phyloP scores from a whole-genome alignment of 345 rosid species.

The Kandelia obovata region DNA sequence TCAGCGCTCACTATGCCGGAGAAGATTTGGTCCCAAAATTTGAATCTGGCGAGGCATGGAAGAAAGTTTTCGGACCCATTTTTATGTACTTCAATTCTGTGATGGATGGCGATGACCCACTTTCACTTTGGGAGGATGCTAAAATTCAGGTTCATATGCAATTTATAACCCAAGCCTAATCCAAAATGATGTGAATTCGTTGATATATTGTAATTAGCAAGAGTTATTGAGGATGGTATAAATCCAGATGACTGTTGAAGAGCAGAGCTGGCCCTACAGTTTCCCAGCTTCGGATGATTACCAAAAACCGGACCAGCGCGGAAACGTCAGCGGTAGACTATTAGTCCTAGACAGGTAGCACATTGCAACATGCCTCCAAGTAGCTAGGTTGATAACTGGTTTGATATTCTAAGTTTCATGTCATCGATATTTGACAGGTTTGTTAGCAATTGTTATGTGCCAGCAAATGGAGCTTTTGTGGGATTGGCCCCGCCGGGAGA shows the following conservation, averaged over 20 bases:
- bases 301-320: constrained; percentile 17
- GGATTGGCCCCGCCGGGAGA: constrained; percentile 32
- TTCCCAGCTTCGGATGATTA: constrained; percentile 31
- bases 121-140: constrained; percentile 21
- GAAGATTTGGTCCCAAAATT: constrained; percentile 19
- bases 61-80: constrained; percentile 21
- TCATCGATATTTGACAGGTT: neutral
- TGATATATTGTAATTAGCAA: neutral
- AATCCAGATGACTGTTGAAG: constrained; percentile 19
- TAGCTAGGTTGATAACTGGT: no score
- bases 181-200: no score
- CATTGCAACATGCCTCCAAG: no score
- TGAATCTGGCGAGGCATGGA: constrained; percentile 19
- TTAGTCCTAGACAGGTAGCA: constrained; percentile 23
- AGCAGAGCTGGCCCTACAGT: constrained; percentile 27
- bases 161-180: no score
- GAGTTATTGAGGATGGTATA: neutral
- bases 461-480: constrained; percentile 25
- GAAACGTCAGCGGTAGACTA: constrained; percentile 22
- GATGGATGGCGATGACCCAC: constrained; percentile 5
- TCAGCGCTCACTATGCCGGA: constrained; percentile 18
- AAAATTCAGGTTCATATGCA: constrained; percentile 8
- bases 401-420: no score
- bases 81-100: constrained; percentile 19
- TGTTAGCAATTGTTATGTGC: constrained; percentile 9